Percentiles rank a stretch among this genome's conserved stretches.
Conservation (phyloP, 768 basidiomycete genomes). For the Serendipita vermifera region DNA sequence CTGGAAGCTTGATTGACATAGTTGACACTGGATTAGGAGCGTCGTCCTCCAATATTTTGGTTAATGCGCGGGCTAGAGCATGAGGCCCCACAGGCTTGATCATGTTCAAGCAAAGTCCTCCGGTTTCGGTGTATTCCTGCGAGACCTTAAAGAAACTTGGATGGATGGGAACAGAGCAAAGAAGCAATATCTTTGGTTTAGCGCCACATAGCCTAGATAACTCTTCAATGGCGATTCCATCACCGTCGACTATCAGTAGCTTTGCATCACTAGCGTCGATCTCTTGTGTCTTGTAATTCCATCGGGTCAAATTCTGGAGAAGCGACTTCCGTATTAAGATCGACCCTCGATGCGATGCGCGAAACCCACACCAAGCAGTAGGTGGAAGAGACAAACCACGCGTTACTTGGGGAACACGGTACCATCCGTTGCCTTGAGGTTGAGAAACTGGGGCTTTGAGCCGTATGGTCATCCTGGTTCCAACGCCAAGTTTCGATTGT, state of each 20-base stretch:
- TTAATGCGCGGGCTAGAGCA: constrained; percentile 21
- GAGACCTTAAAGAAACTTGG: not conserved
- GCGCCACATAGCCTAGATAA: not conserved
- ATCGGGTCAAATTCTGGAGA: not conserved
- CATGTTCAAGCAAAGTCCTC: not conserved
- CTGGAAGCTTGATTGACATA: not conserved
- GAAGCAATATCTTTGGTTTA: not conserved
- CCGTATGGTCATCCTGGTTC: constrained; percentile 81
- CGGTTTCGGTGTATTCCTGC: not conserved
- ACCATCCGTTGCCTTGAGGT: constrained; percentile 40
- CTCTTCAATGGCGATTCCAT: not conserved
- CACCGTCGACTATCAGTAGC: not conserved
- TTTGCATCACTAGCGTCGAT: not conserved
- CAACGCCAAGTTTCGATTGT: constrained; percentile 77
- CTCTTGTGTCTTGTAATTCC: not conserved
- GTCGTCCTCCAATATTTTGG: constrained; percentile 43
- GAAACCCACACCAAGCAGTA: not conserved
- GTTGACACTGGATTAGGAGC: not conserved
- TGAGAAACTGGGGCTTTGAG: constrained; percentile 46
- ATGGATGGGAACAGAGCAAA: not conserved
- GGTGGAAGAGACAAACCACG: not conserved
- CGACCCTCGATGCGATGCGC: not conserved
- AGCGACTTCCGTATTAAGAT: not conserved
- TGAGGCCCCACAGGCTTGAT: constrained; percentile 1
- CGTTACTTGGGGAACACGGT: constrained; percentile 49